Conservation (phyloP, 2,329 filamentous ascomycete species). For the Venturia oleaginea region DNA sequence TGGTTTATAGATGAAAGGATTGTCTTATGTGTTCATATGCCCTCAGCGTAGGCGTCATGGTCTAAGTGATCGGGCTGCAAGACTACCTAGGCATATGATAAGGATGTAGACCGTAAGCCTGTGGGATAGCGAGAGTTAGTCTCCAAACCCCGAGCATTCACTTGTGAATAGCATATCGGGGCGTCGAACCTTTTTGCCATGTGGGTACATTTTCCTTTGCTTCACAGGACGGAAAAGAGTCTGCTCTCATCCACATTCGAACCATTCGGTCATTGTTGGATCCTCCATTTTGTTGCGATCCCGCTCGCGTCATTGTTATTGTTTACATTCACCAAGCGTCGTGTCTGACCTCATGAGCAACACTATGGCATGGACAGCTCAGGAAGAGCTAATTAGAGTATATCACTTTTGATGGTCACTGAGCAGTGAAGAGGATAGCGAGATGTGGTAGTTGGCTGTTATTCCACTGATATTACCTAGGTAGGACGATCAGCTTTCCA, state of each 20-base stretch:
- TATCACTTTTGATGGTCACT: too few species aligned
- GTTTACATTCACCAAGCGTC: not conserved
- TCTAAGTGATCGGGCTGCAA: constrained; percentile 1
- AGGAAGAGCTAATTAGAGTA: too few species aligned
- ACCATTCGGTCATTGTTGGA: not conserved
- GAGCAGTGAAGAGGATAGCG: not conserved
- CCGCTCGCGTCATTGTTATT: not conserved
- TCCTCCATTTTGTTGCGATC: not conserved
- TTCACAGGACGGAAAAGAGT: not conserved
- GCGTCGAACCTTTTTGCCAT: not conserved
- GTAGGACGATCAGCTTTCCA: not conserved
- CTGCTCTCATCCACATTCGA: not conserved
- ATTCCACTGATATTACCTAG: not conserved
- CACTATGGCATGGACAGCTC: not conserved
- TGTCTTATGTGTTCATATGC: not conserved
- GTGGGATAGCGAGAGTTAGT: not conserved
- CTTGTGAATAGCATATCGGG: constrained; percentile 1
- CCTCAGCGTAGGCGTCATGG: constrained; percentile 5
- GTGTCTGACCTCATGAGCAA: not conserved
- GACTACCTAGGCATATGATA: not conserved
- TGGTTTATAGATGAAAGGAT: not conserved
- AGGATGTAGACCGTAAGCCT: not conserved
- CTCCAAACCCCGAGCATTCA: not conserved
- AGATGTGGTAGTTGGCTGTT: not conserved
- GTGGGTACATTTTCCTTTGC: not conserved